Evolutionary conservation across 176 grass and related monocot genomes (phyloP).

Genomic region (Chloris gayana): DNA sequence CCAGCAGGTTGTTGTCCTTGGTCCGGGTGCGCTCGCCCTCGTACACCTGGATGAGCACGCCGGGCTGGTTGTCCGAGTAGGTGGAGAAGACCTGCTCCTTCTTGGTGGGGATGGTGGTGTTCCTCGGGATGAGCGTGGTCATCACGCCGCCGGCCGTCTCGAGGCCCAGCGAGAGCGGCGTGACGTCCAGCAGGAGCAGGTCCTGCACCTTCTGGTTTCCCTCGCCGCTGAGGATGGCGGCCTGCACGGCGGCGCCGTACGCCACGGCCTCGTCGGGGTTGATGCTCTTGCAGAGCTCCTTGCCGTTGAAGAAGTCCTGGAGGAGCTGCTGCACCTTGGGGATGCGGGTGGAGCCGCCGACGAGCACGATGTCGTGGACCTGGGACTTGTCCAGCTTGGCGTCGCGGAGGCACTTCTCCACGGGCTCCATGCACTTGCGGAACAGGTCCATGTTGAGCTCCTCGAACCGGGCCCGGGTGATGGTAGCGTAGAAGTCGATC

Average conservation of each 20-base stretch:
- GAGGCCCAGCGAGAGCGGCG: conserved; percentile 72
- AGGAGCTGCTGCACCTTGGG: conserved; percentile 84
- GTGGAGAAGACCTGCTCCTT: conserved; percentile 80
- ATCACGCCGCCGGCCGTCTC: conserved; percentile 73
- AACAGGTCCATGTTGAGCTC: conserved; percentile 89
- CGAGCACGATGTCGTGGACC: conserved; percentile 73
- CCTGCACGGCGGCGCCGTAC: conserved; percentile 72
- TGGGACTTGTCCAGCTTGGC: conserved; percentile 73
- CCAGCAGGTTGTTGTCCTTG: conserved; percentile 75
- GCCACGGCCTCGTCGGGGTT: conserved; percentile 94
- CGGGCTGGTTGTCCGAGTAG: conserved; percentile 73
- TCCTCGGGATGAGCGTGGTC: conserved; percentile 70
- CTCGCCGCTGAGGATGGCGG: conserved; percentile 72
- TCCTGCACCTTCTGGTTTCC: conserved; percentile 76
- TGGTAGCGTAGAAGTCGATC: conserved; percentile 71
- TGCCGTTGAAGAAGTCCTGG: conserved; percentile 78
- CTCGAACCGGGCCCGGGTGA: conserved; percentile 78
- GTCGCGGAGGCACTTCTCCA: conserved; percentile 75
- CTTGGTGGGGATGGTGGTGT: conserved; percentile 85
- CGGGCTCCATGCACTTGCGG: conserved; percentile 76
- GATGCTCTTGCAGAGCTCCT: conserved; percentile 91
- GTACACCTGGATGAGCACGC: conserved; percentile 80
- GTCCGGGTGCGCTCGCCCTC: conserved; percentile 78
- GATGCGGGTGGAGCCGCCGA: conserved; percentile 77
- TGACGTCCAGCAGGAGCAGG: conserved; percentile 73